Conservation (phyloP, 2,329 filamentous ascomycete genomes). For the Beauveria australis region DNA sequence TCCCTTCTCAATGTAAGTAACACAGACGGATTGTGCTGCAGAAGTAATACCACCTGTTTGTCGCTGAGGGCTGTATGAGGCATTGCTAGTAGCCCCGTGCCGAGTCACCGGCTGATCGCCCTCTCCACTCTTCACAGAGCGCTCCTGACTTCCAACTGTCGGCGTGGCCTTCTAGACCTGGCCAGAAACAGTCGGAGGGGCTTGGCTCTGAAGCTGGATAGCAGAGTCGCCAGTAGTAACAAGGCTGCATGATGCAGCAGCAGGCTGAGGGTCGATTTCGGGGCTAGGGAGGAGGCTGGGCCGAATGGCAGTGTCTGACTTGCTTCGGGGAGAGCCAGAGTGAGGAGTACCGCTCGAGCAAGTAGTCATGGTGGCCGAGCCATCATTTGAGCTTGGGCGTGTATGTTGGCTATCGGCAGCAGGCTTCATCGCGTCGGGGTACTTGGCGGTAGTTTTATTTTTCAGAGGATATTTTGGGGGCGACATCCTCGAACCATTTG, state of each 20-base stretch:
- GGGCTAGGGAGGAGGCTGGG: neutral
- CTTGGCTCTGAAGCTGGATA: neutral
- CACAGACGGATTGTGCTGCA: neutral
- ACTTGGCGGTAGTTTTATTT: neutral
- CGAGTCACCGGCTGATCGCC: neutral
- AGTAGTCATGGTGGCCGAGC: neutral
- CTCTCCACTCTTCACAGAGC: neutral
- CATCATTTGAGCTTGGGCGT: neutral
- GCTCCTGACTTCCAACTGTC: neutral
- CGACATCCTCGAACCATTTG: slow-evolving; percentile 14
- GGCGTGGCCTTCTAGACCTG: neutral
- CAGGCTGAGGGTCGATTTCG: neutral
- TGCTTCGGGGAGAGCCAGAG: neutral
- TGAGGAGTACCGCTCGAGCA: neutral
- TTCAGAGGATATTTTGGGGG: neutral
- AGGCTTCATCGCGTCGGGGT: neutral
- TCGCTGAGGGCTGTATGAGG: neutral
- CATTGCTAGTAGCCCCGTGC: neutral
- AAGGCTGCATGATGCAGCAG: neutral
- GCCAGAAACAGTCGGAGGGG: neutral
- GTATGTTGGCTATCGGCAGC: neutral
- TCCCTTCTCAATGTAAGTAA: neutral
- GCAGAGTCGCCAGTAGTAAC: neutral
- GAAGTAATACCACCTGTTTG: neutral
- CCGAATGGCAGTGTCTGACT: neutral